Evolutionary conservation across 2,329 filamentous ascomycete species (phyloP).

Genomic region (Mariannaea elegans): DNA sequence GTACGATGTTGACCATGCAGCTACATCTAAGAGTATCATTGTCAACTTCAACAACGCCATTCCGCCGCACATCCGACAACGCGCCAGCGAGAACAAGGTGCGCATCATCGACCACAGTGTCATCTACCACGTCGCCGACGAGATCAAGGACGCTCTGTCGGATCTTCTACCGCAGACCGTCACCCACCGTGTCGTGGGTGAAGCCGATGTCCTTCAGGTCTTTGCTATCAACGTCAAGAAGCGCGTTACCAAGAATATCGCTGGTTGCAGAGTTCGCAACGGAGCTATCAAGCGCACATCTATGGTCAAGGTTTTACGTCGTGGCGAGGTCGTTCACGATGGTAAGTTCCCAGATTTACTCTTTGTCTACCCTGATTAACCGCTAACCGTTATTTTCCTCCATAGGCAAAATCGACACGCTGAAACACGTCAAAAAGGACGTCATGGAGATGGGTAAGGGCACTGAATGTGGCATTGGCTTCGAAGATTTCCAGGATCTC

Average conservation of each 20-base stretch:
- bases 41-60: constrained; percentile 86
- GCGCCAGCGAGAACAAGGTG: constrained; percentile 78
- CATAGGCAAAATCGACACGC: constrained; percentile 77
- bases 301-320: constrained; percentile 76
- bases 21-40: constrained; percentile 77
- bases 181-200: constrained; percentile 78
- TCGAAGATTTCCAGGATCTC: constrained; percentile 82
- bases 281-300: constrained; percentile 72
- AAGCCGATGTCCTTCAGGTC: constrained; percentile 84
- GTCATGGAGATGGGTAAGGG: constrained; percentile 90
- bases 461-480: constrained; percentile 90
- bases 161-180: constrained; percentile 74
- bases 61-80: constrained; percentile 71
- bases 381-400: constrained; percentile 24
- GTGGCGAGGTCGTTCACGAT: constrained; percentile 77
- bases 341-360: constrained; percentile 66
- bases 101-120: constrained; percentile 85
- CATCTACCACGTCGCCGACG: constrained; percentile 83
- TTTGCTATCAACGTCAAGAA: constrained; percentile 87
- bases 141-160: constrained; percentile 73
- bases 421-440: constrained; percentile 95
- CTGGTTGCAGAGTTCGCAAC: constrained; percentile 88
- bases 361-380: neutral
- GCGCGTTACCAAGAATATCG: constrained; percentile 76
- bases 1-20: constrained; percentile 89